A percentile compares a stretch with the other conserved stretches of the same genome.
Conservation (phyloP, 176 grass and related monocot species). For the Alloteropsis semialata region DNA sequence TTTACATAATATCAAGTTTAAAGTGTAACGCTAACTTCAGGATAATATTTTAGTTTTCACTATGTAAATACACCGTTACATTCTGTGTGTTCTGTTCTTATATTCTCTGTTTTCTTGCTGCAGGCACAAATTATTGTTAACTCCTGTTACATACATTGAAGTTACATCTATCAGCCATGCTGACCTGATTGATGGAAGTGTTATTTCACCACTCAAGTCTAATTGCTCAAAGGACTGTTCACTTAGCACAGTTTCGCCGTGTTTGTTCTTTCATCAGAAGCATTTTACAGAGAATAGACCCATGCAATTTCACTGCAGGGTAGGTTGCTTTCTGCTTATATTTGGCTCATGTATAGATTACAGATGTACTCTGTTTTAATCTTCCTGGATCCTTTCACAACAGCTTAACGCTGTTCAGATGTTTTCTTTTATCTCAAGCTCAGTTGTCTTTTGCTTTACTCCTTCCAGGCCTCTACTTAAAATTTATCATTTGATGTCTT, state of each 20-base stretch:
- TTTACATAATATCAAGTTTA: not conserved
- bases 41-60: not conserved
- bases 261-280: conserved; percentile 45
- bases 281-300: conserved; percentile 29
- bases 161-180: conserved; percentile 56
- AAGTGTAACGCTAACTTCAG: not conserved
- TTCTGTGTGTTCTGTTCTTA: not conserved
- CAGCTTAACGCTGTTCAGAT: not conserved
- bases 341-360: conserved; percentile 20
- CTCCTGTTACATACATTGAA: conserved; percentile 79
- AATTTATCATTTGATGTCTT: not conserved
- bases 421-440: not conserved
- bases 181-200: conserved; percentile 27
- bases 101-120: conserved; percentile 37
- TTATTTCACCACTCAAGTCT: conserved; percentile 24
- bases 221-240: conserved; percentile 32
- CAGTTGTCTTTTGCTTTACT: not conserved
- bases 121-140: conserved; percentile 54
- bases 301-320: conserved; percentile 64
- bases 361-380: conserved; percentile 8
- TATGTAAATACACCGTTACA: conserved; percentile 7
- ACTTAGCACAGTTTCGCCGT: conserved; percentile 11
- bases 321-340: conserved; percentile 40
- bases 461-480: not conserved
- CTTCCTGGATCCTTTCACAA: not conserved